These are phyloP conservation scores for Fusarium neocosmosporiellum DNA, from an alignment of 2,329 filamentous ascomycete genomes.

Conservation along the genomic window DNA sequence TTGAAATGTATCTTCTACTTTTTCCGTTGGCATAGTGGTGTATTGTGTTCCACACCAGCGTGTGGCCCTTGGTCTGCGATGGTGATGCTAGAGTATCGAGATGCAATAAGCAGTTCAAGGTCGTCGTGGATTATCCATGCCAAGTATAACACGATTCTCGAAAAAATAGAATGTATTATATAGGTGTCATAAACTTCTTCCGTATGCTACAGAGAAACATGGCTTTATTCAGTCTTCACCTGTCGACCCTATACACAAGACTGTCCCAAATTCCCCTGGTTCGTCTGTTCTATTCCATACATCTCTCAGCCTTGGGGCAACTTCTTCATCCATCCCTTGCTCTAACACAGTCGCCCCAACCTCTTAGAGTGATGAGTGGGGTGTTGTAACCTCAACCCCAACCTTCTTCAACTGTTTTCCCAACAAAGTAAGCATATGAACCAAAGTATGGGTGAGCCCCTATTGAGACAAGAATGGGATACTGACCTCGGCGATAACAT, in stretches of 20 bases:
- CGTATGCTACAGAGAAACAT: not conserved
- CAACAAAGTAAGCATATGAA: not conserved
- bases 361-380: not conserved
- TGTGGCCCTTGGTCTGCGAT: not conserved
- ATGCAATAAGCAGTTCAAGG: not conserved
- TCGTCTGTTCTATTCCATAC: not conserved
- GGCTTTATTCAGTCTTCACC: not conserved
- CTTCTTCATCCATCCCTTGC: not conserved
- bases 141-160: not conserved
- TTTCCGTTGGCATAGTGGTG: no score
- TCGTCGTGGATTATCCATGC: not conserved
- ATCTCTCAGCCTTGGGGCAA: not conserved
- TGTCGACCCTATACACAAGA: not conserved
- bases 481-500: constrained; percentile 3
- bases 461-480: no score
- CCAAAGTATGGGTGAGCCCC: not conserved
- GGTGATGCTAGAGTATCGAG: not conserved
- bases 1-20: no score
- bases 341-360: not conserved
- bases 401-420: constrained; percentile 4
- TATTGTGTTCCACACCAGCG: no score
- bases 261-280: not conserved
- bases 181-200: not conserved
- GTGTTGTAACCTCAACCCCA: not conserved
- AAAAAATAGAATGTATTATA: not conserved